These are phyloP conservation scores for Lactarius indigo DNA, from an alignment of 768 basidiomycete genomes.

Conservation along the genomic window DNA sequence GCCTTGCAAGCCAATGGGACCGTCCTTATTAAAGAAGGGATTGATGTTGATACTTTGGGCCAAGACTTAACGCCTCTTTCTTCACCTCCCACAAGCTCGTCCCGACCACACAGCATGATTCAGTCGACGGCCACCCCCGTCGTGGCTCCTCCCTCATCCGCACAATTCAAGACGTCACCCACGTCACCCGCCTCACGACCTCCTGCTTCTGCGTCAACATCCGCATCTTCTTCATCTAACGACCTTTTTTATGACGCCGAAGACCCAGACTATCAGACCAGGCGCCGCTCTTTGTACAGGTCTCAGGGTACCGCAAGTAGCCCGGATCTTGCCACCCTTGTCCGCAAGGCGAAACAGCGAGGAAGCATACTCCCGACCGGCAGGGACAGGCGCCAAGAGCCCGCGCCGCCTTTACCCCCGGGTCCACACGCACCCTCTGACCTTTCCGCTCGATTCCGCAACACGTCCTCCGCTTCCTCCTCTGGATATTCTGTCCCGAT, in stretches of 20 bases:
- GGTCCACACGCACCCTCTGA: constrained; percentile 12
- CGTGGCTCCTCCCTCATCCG: constrained; percentile 67
- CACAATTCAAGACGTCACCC: constrained; percentile 37
- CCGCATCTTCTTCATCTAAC: constrained; percentile 52
- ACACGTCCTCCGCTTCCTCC: constrained; percentile 42
- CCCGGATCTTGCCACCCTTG: constrained; percentile 84
- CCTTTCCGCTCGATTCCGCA: constrained; percentile 32
- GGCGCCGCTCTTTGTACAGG: constrained; percentile 82
- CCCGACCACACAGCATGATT: constrained; percentile 33
- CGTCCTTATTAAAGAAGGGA: constrained; percentile 62
- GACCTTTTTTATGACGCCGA: constrained; percentile 65
- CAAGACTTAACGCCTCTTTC: constrained; percentile 41
- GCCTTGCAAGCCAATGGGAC: constrained; percentile 66
- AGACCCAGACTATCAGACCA: constrained; percentile 63
- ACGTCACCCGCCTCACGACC: constrained; percentile 29
- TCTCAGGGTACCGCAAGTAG: constrained; percentile 87
- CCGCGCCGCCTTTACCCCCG: constrained; percentile 44
- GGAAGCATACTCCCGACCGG: constrained; percentile 42
- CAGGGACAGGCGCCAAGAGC: constrained; percentile 37
- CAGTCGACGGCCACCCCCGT: constrained; percentile 55
- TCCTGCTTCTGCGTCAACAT: constrained; percentile 34
- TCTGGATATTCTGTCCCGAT: constrained; percentile 32
- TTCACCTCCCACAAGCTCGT: constrained; percentile 22
- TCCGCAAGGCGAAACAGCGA: constrained; percentile 77
- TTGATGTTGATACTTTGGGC: constrained; percentile 68